Evolutionary conservation across 768 basidiomycete genomes (phyloP).

Genomic region (Boletus sensibilis): DNA sequence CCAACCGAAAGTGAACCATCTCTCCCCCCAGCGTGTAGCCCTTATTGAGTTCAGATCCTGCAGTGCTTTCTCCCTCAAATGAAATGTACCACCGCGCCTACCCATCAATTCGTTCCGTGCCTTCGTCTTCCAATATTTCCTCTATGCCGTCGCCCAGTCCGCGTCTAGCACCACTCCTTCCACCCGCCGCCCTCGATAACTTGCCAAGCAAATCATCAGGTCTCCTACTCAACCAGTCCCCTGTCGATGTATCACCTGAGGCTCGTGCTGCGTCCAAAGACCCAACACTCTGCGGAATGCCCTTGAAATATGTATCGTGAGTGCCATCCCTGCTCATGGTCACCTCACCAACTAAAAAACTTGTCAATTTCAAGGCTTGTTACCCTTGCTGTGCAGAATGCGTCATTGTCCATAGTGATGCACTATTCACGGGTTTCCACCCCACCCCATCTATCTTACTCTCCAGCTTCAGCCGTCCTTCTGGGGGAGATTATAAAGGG

Average conservation of each 20-base stretch:
- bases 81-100: conserved; percentile 65
- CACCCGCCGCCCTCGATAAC: conserved; percentile 44
- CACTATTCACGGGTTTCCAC: conserved; percentile 95
- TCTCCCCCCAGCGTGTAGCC: background rate
- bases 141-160: conserved; percentile 32
- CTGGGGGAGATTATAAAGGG: conserved; percentile 95
- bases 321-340: conserved; percentile 27
- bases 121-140: conserved; percentile 36
- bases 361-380: conserved; percentile 51
- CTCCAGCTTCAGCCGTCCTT: conserved; percentile 91
- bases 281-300: conserved; percentile 67
- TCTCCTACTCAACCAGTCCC: conserved; percentile 35
- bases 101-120: conserved; percentile 56
- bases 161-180: conserved; percentile 50
- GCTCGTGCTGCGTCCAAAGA: conserved; percentile 21
- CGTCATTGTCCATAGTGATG: conserved; percentile 94
- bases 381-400: conserved; percentile 92
- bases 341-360: conserved; percentile 6
- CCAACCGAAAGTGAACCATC: conserved; percentile 22
- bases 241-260: conserved; percentile 35
- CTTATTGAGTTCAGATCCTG: conserved; percentile 15
- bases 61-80: conserved; percentile 36
- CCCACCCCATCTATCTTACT: conserved; percentile 77
- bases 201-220: conserved; percentile 41
- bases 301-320: conserved; percentile 80